Evolutionary conservation across 371 early-diverging fungal species (phyloP), one percentile per base, ranked within the genome.

Genomic region (Vairimorpha apis): DNA sequence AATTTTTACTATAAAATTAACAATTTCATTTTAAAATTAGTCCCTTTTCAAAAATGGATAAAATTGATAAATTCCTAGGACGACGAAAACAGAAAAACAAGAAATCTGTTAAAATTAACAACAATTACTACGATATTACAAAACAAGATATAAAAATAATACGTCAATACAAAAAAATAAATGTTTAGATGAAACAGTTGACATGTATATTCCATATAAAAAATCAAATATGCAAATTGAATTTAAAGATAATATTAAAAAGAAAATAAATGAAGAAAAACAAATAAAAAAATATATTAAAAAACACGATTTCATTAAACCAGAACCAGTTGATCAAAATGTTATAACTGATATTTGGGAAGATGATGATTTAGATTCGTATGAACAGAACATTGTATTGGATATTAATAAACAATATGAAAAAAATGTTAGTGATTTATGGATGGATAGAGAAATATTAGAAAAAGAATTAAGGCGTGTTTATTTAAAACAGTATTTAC

Each of bases 51-150:
- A 7, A 12, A 47, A 78, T 78, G 78, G 78, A 78, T 27, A 47
- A 72, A 62, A 78, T 78, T n/a, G 75, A 78, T 37, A 78, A 65
- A 60, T 78, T 78, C 68, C 49, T 78, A 13, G 41, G 47, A 1
- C 65, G 41, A 33, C 12, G 78, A 37, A 74, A 41, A 29, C 16
- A 55, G 44, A 78, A 74, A 41, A 59, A 65, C 32, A 43, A 51
- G 18, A 74, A 49, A 56, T 62, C 43, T 41, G 29, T 78, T 21
- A 43, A 51, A 45, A 49, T 25, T 38, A 56, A 66, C 1, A 51
- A 63, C 1, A 74, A 74, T 38, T 32, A 55, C 32, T 70, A 59
- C 56, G 33, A 69, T 41, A 70, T 78, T 12, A 70, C 65, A 0
- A 78, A 78, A 44, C 45, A 74, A n/a, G 75, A 74, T 38, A 32